Evolutionary conservation across 306 rosid species (phyloP).

Genomic region (Hippophae rhamnoides): DNA sequence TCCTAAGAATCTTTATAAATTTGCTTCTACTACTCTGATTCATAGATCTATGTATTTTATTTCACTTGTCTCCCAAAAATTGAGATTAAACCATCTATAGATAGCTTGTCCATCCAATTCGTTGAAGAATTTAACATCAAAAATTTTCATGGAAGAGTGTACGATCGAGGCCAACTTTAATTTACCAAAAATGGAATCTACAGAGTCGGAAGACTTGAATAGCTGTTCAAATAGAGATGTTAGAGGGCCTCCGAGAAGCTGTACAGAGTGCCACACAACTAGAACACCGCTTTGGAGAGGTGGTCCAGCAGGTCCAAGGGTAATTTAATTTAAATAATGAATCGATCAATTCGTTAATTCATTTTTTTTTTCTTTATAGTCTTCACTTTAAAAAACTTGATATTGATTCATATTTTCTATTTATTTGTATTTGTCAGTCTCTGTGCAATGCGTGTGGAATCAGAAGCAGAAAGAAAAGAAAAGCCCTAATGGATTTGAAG

Average conservation of each 20-base stretch:
- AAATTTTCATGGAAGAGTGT: not conserved
- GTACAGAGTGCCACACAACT: conserved; percentile 26
- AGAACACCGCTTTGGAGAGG: conserved; percentile 34
- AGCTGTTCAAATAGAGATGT: not conserved
- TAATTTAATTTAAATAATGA: not conserved
- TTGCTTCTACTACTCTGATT: too few species aligned
- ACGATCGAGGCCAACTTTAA: not conserved
- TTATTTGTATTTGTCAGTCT: conserved; percentile 10
- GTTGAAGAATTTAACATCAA: too few species aligned
- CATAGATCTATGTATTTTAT: too few species aligned
- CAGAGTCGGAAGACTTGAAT: not conserved
- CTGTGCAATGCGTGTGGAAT: conserved; percentile 38
- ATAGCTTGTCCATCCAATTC: too few species aligned
- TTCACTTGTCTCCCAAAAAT: too few species aligned
- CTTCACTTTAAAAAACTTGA: not conserved
- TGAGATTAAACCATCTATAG: too few species aligned
- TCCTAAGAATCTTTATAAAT: too few species aligned
- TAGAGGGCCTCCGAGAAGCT: conserved; percentile 10
- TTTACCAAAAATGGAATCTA: not conserved
- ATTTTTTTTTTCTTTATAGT: not conserved
- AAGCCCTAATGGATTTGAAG: conserved; percentile 8
- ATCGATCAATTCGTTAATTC: not conserved
- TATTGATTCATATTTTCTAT: not conserved
- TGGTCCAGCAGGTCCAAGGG: conserved; percentile 39
- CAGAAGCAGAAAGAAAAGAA: conserved; percentile 26